phyloP scores from a whole-genome alignment of 2,329 filamentous ascomycete genomes.

The Aspergillus latus region DNA sequence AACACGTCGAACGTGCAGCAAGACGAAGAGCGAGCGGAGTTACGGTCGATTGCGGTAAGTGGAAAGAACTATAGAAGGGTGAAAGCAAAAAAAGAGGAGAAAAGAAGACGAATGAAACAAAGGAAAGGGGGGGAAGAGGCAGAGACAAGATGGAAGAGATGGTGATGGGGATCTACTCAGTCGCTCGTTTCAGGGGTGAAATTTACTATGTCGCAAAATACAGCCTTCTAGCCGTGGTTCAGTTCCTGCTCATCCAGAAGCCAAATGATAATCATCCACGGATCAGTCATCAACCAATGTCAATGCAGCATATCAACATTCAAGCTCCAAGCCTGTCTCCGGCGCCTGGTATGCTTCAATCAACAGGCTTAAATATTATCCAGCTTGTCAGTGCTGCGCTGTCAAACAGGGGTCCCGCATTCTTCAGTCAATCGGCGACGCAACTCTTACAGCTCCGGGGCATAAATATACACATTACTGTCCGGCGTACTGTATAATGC shows the following conservation, averaged over 20 bases:
- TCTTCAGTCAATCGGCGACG: background rate
- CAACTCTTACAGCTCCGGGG: background rate
- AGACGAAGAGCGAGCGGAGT: conserved; percentile 13
- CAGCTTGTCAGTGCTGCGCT: conserved; percentile 8
- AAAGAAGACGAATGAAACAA: conserved; percentile 1
- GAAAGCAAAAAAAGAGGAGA: background rate
- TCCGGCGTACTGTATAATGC: background rate
- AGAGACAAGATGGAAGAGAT: conserved; percentile 10
- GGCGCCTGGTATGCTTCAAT: background rate
- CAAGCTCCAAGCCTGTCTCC: background rate
- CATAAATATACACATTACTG: background rate
- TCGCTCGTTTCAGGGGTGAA: conserved; percentile 27
- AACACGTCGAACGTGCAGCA: conserved; percentile 27
- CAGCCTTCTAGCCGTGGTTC: conserved; percentile 17
- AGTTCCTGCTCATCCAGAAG: conserved; percentile 3
- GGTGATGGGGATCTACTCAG: conserved; percentile 27
- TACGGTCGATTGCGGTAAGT: conserved; percentile 12
- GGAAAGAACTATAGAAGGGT: background rate
- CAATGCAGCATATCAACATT: background rate
- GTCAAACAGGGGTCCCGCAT: conserved; percentile 4
- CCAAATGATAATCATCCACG: background rate
- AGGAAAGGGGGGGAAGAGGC: conserved; percentile 8
- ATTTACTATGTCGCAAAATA: conserved; percentile 21
- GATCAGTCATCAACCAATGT: background rate
- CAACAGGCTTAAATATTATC: background rate